These are phyloP conservation scores for Prunus campanulata DNA, from an alignment of 306 rosid species.

Conservation along the genomic window DNA sequence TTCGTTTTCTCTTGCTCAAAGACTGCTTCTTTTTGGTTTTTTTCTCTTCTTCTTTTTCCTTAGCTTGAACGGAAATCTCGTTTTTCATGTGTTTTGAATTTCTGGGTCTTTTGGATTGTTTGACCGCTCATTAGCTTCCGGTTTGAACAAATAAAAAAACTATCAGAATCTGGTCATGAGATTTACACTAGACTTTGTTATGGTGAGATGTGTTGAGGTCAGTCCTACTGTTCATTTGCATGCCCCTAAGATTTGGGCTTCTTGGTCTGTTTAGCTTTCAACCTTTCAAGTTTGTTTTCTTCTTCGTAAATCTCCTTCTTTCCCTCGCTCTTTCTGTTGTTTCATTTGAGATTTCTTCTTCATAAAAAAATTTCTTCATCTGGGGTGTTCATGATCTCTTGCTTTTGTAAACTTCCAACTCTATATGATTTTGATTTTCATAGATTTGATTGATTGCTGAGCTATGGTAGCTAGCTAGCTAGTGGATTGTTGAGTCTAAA, in stretches of 20 bases:
- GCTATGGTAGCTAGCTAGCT: neutral
- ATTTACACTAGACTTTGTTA: neutral
- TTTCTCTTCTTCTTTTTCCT: neutral
- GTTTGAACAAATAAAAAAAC: neutral
- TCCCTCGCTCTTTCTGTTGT: neutral
- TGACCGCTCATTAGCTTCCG: neutral
- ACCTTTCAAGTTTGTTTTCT: neutral
- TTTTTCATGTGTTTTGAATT: slow-evolving; percentile 5
- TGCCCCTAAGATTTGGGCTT: slow-evolving; percentile 2
- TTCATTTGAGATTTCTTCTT: slow-evolving; percentile 1
- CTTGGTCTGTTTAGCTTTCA: neutral
- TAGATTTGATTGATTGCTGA: neutral
- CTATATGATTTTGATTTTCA: neutral
- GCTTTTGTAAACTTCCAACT: neutral
- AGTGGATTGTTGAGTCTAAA: slow-evolving; percentile 18
- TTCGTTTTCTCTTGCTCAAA: slow-evolving; percentile 4
- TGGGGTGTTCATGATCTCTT: neutral
- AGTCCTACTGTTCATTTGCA: slow-evolving; percentile 13
- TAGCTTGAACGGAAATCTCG: slow-evolving; percentile 6
- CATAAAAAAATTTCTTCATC: neutral
- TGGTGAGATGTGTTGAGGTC: neutral
- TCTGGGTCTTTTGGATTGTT: slow-evolving; percentile 7
- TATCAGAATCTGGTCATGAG: slow-evolving; percentile 21
- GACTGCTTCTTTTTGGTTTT: neutral
- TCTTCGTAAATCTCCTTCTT: neutral